Base-by-base conservation (phyloP, 768 basidiomycete genomes). In the Podaxis pistillaris region DNA sequence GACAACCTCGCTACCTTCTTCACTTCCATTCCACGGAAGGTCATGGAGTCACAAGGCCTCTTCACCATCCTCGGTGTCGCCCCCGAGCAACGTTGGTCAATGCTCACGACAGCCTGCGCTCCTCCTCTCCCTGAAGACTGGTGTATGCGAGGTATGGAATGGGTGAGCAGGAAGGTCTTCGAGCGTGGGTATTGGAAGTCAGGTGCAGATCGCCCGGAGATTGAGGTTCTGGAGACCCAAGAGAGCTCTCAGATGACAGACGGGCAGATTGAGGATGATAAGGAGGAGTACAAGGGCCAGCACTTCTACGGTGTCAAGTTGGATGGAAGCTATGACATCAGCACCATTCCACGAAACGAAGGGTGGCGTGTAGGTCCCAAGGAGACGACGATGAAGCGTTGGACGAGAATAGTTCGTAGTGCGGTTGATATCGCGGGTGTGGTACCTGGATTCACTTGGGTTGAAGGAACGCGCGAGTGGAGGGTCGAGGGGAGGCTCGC, bases 91-190 rank as follows among this genome's bases (percentile, higher is more conserved):
- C 81, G 83, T 40, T 86, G 87, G 79, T 72, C 77, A 24, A 86
- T 95, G 78, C 79, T 92, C 36, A 90, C 89, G 0, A 86, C 80
- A 50, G 85, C 85, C 13, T 88, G 86, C 64, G 76, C 83, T 22
- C 87, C 88, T 0, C 88, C 93, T 0, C 77, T 98, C 1, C 83
- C 91, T 0, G 97, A 99, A 74, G 97, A 98, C 69, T 98, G 96
- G 94, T 92, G 91, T 68, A 72, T 98, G 67, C 84, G 97, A 36
- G 97, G 97, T 1, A 93, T 96, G 88, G 95, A 95, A 68, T 99
- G 97, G 97, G 89, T 93, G 3, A 90, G 93, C 5, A 82, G 93
- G 63, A 86, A 86, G 64, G 88, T 98, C 15, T 98, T 90, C 71
- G 94, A 96, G 72, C 86, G 93, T 44, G 96, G 96, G 0, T 98